These are phyloP conservation scores for Hymenotorrendiella dingleyae DNA, from an alignment of 2,329 filamentous ascomycete species.

Conservation along the genomic window DNA sequence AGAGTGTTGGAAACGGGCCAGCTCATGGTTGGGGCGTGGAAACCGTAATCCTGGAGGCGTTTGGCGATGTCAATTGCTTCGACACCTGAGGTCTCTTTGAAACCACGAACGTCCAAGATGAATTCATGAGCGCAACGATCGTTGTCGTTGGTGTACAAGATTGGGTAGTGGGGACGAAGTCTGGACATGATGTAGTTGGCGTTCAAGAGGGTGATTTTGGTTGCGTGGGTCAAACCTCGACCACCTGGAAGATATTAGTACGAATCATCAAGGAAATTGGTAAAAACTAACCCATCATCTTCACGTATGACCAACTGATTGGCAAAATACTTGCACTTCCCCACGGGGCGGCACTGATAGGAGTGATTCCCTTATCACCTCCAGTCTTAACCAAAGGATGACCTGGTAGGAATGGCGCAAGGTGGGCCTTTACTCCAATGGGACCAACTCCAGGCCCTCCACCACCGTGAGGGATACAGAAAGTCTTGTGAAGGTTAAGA, in stretches of 20 bases:
- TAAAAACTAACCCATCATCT: constrained; percentile 68
- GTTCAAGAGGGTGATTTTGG: constrained; percentile 88
- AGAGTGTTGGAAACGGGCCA: constrained; percentile 93
- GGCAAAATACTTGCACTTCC: constrained; percentile 88
- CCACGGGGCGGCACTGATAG: constrained; percentile 76
- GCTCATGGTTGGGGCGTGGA: constrained; percentile 95
- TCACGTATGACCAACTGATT: constrained; percentile 93
- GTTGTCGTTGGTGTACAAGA: constrained; percentile 88
- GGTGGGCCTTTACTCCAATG: constrained; percentile 82
- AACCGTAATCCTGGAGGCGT: constrained; percentile 93
- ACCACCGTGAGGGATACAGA: constrained; percentile 95
- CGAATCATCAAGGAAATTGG: constrained; percentile 10
- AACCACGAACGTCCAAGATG: constrained; percentile 82
- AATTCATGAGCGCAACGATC: constrained; percentile 95
- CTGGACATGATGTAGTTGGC: constrained; percentile 94
- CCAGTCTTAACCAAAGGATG: constrained; percentile 56
- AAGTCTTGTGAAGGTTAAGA: constrained; percentile 96
- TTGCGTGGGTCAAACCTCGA: constrained; percentile 78
- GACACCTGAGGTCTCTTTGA: constrained; percentile 75
- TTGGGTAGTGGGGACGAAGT: constrained; percentile 78
- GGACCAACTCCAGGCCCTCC: constrained; percentile 91
- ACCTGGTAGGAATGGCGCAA: constrained; percentile 66
- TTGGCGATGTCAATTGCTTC: constrained; percentile 96
- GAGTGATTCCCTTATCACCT: constrained; percentile 53
- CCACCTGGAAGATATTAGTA: constrained; percentile 36